Evolutionary conservation across 495 filamentous ascomycete species (phyloP).

Genomic region (Tuber brumale): DNA sequence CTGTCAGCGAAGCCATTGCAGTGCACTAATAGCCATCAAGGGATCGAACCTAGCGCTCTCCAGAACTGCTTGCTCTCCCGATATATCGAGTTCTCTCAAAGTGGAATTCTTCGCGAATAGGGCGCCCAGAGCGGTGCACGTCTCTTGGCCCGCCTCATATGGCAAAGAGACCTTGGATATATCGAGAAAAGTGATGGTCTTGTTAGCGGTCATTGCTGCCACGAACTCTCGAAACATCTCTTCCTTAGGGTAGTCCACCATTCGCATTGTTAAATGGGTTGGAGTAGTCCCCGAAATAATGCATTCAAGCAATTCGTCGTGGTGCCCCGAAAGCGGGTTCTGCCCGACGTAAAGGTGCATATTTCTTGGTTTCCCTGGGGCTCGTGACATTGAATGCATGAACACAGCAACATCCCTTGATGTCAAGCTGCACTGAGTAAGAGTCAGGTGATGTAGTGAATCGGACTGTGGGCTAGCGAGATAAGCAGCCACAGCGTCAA

Average conservation of each 20-base stretch:
- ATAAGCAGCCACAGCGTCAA: slow-evolving; percentile 59
- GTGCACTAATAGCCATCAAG: neutral
- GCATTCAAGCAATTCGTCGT: slow-evolving; percentile 61
- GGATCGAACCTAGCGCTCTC: slow-evolving; percentile 60
- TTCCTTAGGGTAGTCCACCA: slow-evolving; percentile 63
- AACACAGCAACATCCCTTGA: slow-evolving; percentile 72
- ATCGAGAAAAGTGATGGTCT: slow-evolving; percentile 69
- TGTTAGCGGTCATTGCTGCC: slow-evolving; percentile 64
- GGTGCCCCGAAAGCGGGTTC: slow-evolving; percentile 70
- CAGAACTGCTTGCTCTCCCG: slow-evolving; percentile 79
- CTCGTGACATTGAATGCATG: slow-evolving; percentile 61
- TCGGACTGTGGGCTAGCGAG: slow-evolving; percentile 58
- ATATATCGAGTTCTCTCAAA: slow-evolving; percentile 73
- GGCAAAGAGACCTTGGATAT: slow-evolving; percentile 83
- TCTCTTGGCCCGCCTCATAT: slow-evolving; percentile 65
- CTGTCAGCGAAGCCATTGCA: slow-evolving; percentile 7
- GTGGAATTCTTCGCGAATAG: slow-evolving; percentile 75
- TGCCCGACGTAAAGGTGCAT: slow-evolving; percentile 73
- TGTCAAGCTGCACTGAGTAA: slow-evolving; percentile 75
- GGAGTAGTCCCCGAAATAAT: slow-evolving; percentile 62
- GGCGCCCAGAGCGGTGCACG: slow-evolving; percentile 62
- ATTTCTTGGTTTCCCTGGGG: slow-evolving; percentile 52
- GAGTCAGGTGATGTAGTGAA: slow-evolving; percentile 58
- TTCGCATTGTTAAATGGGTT: slow-evolving; percentile 66
- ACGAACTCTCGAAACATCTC: slow-evolving; percentile 62